phyloP scores from a whole-genome alignment of 202 grass and related monocot genomes.

The Schoenoplectus triqueter region DNA sequence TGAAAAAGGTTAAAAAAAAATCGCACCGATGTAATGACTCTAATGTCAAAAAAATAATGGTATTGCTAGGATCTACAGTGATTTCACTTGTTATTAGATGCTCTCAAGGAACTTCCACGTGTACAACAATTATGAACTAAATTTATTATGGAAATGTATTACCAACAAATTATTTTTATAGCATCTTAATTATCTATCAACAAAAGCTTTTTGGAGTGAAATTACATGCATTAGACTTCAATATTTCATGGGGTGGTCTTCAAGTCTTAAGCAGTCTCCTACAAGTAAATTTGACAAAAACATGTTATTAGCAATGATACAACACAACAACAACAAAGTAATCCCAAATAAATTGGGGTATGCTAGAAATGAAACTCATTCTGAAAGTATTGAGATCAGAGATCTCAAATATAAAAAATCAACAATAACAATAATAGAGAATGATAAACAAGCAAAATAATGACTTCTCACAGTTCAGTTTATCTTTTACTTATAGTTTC shows the following conservation, averaged over 20 bases:
- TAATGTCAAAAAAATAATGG: not conserved
- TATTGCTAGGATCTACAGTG: not conserved
- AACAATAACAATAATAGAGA: not conserved
- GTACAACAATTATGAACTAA: not conserved
- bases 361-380: slow-evolving; percentile 7
- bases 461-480: not conserved
- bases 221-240: slow-evolving; percentile 21
- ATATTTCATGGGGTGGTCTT: not conserved
- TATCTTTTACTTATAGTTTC: slow-evolving; percentile 1
- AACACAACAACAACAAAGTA: not conserved
- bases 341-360: not conserved
- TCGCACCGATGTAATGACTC: not conserved
- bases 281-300: not conserved
- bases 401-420: too few species aligned
- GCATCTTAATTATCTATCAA: not conserved
- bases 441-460: not conserved
- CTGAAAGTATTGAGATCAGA: not conserved
- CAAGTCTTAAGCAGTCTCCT: slow-evolving; percentile 33
- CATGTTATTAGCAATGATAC: not conserved
- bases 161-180: too few species aligned
- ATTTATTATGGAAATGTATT: too few species aligned
- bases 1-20: slow-evolving; percentile 7
- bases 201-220: not conserved
- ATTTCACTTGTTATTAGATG: slow-evolving; percentile 11
- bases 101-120: not conserved